Evolutionary conservation across 148 eudicot species (phyloP).

Genomic region (Camellia sinensis): DNA sequence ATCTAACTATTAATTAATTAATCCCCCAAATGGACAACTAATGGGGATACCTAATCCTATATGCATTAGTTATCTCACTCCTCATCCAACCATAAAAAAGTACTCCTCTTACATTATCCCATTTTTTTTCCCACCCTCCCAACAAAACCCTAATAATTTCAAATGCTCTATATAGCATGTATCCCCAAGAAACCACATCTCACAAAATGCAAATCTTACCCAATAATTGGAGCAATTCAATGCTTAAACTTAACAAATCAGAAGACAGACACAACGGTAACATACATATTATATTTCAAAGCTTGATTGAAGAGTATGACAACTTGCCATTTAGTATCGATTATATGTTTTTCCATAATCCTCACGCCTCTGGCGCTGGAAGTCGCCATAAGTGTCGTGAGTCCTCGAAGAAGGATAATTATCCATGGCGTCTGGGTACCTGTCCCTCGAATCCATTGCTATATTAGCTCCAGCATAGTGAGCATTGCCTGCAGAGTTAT

Average conservation of each 20-base stretch:
- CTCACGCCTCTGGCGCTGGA: constrained; percentile 64
- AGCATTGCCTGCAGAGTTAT: constrained; percentile 39
- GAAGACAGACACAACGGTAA: constrained; percentile 8
- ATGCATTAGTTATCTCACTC: too few species aligned
- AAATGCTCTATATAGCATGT: neutral
- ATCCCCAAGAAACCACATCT: constrained; percentile 10
- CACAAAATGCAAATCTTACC: constrained; percentile 11
- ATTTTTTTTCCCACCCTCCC: too few species aligned
- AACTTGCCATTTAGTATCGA: constrained; percentile 68
- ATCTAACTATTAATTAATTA: too few species aligned
- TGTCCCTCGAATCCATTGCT: constrained; percentile 57
- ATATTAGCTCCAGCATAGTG: constrained; percentile 45
- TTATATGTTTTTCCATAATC: constrained; percentile 69
- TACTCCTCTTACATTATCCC: too few species aligned
- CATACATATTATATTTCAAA: neutral
- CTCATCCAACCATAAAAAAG: too few species aligned
- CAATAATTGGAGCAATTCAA: neutral
- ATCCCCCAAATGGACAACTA: too few species aligned
- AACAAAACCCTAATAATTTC: too few species aligned
- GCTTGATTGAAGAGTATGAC: constrained; percentile 21
- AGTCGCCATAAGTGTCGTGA: constrained; percentile 49
- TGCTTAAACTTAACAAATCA: neutral
- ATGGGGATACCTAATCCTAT: too few species aligned
- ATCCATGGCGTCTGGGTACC: constrained; percentile 46
- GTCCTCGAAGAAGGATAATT: constrained; percentile 57